Percentiles rank a stretch among this genome's conserved stretches.
phyloP scores from a whole-genome alignment of 1,284 basidiomycete species.

The Trametes hirsuta region DNA sequence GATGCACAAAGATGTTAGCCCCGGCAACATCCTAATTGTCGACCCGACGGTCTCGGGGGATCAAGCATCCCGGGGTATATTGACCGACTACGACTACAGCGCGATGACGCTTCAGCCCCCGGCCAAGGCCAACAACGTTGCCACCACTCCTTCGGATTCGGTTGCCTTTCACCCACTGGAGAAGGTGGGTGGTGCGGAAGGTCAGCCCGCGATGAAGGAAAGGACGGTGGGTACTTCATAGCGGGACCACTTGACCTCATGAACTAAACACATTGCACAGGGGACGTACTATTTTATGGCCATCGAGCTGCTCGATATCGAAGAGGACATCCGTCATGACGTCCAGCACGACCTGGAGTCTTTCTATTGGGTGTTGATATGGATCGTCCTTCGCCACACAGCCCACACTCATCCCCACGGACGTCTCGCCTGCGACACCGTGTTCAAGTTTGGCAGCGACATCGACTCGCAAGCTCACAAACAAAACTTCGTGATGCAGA shows the following conservation, averaged over 20 bases:
- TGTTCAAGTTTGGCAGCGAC: background rate
- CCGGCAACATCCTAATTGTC: conserved; percentile 19
- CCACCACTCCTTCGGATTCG: background rate
- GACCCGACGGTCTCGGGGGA: background rate
- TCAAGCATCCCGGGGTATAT: conserved; percentile 4
- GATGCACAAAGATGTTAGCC: conserved; percentile 22
- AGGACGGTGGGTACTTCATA: conserved; percentile 11
- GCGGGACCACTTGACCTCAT: background rate
- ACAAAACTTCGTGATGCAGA: background rate
- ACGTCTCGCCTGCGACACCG: background rate
- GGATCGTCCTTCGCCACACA: conserved; percentile 20
- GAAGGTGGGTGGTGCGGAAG: background rate
- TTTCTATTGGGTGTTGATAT: conserved; percentile 23
- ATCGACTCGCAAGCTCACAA: background rate
- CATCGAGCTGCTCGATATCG: background rate
- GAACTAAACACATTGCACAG: background rate
- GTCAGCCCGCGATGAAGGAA: conserved; percentile 2
- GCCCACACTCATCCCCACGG: background rate
- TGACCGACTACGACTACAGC: conserved; percentile 21
- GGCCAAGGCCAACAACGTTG: too few species aligned
- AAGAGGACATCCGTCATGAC: background rate
- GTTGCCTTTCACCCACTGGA: background rate
- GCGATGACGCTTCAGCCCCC: conserved; percentile 6
- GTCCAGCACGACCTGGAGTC: conserved; percentile 23
- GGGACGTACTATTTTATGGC: conserved; percentile 25